These are phyloP conservation scores for Syzygium jambos DNA, from an alignment of 345 rosid species.

Conservation along the genomic window DNA sequence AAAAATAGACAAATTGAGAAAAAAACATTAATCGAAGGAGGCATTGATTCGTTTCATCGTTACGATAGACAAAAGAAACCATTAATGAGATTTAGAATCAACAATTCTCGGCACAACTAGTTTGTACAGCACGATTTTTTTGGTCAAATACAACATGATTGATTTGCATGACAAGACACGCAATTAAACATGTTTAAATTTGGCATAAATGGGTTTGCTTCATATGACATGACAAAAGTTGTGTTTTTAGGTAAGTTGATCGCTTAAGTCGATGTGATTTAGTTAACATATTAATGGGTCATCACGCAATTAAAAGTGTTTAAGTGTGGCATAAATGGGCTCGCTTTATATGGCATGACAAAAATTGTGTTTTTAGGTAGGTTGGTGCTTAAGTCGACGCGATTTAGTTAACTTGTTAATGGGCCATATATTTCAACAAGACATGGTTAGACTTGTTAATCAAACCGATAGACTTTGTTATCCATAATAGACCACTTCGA, in stretches of 20 bases:
- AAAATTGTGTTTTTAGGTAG: neutral
- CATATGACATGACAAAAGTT: neutral
- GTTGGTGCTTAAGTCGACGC: neutral
- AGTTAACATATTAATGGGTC: neutral
- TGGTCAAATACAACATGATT: no score
- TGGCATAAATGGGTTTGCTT: neutral
- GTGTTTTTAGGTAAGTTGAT: neutral
- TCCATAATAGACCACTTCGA: neutral
- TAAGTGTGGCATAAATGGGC: neutral
- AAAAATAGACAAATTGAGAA: neutral
- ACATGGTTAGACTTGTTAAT: rapidly evolving
- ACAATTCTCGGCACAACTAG: neutral
- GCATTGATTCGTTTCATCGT: neutral
- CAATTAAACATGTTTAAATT: neutral
- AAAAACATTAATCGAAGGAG: neutral
- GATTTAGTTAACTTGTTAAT: neutral
- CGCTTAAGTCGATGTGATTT: neutral
- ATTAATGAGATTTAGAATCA: neutral
- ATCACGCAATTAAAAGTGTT: neutral
- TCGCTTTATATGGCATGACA: neutral
- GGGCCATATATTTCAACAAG: neutral
- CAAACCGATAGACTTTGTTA: neutral
- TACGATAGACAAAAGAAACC: neutral
- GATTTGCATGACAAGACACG: neutral
- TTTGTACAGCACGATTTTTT: neutral